These are phyloP conservation scores for Pinus tabuliformis DNA, from an alignment of 75 land plant species.

Conservation along the genomic window DNA sequence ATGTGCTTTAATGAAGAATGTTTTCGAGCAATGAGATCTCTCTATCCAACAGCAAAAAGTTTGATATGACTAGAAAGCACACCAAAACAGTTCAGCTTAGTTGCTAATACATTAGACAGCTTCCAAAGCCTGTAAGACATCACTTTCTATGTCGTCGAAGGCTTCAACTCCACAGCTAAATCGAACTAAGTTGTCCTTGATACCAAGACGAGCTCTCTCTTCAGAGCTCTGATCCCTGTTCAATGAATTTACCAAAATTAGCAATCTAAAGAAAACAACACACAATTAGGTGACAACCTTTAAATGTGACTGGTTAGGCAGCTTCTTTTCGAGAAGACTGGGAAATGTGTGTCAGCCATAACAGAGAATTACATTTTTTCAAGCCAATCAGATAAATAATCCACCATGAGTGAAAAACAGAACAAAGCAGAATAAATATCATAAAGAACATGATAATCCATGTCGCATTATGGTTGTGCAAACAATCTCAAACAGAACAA, in stretches of 20 bases:
- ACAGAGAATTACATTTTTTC: neutral
- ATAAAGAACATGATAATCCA: neutral
- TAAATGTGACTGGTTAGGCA: neutral
- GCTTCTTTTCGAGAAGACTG: neutral
- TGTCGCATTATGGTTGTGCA: neutral
- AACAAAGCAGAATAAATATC: neutral
- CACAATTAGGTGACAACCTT: neutral
- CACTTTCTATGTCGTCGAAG: slow-evolving; percentile 80
- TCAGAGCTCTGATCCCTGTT: slow-evolving; percentile 79
- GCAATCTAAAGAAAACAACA: neutral
- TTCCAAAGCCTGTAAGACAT: slow-evolving; percentile 82
- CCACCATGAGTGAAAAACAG: neutral
- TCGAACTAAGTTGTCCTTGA: slow-evolving; percentile 90
- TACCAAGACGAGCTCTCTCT: slow-evolving; percentile 80
- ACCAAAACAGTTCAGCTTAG: neutral
- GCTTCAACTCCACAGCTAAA: slow-evolving; percentile 97
- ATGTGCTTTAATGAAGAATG: slow-evolving; percentile 2
- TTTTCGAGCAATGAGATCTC: neutral
- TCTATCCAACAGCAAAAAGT: neutral
- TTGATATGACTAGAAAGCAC: neutral
- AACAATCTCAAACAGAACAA: neutral
- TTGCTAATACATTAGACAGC: slow-evolving; percentile 25
- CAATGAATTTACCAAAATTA: neutral
- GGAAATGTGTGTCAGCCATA: neutral
- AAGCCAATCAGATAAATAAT: neutral